Evolutionary conservation across 345 rosid genomes (phyloP).

Genomic region (Physaria fendleri): DNA sequence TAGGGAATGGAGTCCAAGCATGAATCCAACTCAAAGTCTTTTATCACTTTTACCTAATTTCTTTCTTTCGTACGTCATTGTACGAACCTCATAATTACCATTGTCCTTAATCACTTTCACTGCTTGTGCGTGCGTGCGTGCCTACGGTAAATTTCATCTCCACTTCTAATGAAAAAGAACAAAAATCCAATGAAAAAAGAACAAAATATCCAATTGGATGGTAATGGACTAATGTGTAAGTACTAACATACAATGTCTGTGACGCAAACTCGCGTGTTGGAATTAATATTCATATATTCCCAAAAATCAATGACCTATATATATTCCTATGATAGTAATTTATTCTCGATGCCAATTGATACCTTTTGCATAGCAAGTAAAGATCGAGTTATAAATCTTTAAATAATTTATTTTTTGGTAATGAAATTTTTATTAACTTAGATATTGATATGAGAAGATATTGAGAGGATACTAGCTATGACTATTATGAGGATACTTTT

Average conservation of each 20-base stretch:
- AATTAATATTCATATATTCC: background rate
- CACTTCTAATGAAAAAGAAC: conserved; percentile 6
- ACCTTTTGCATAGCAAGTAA: background rate
- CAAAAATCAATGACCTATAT: background rate
- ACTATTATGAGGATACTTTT: background rate
- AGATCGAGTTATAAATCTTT: background rate
- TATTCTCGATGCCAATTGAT: background rate
- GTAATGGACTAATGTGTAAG: conserved; percentile 20
- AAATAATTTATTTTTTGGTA: too few relatives aligned
- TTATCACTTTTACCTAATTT: conserved; percentile 18
- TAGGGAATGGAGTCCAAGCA: conserved; percentile 36
- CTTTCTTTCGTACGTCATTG: conserved; percentile 25
- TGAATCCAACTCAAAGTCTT: conserved; percentile 25
- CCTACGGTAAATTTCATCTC: background rate
- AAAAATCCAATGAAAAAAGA: background rate
- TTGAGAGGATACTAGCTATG: background rate
- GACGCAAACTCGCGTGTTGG: conserved; percentile 10
- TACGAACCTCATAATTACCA: conserved; percentile 6
- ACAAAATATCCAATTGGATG: conserved; percentile 4
- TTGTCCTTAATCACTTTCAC: conserved; percentile 1
- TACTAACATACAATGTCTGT: conserved; percentile 22
- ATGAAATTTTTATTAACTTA: background rate
- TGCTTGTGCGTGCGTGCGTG: too few relatives aligned
- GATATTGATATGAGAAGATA: background rate
- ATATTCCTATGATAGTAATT: background rate